These are phyloP conservation scores for Aspergillus aculeatinus DNA, from an alignment of 2,329 filamentous ascomycete species.

Conservation along the genomic window DNA sequence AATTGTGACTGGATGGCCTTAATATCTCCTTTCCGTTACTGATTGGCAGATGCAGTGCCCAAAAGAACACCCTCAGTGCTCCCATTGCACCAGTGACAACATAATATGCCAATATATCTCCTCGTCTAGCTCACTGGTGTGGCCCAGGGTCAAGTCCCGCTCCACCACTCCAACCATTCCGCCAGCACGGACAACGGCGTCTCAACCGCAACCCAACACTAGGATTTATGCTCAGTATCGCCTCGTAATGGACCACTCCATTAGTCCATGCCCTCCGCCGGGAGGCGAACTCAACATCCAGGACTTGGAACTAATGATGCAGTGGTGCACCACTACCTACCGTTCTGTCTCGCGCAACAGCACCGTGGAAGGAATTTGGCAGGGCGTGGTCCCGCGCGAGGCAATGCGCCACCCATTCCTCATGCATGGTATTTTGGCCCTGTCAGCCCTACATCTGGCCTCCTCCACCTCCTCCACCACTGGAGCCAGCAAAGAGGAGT, in stretches of 20 bases:
- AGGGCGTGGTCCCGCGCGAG: slow-evolving; percentile 31
- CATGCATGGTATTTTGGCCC: slow-evolving; percentile 36
- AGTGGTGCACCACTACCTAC: slow-evolving; percentile 37
- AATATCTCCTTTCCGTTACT: slow-evolving; percentile 6
- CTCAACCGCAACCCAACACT: slow-evolving; percentile 11
- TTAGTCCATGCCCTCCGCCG: neutral
- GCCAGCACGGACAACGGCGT: slow-evolving; percentile 6
- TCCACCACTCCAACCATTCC: slow-evolving; percentile 12
- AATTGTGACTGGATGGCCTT: neutral
- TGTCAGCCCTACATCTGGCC: slow-evolving; percentile 36
- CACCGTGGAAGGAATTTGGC: slow-evolving; percentile 31
- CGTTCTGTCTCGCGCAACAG: slow-evolving; percentile 29
- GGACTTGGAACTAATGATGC: slow-evolving; percentile 37
- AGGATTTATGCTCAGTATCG: slow-evolving; percentile 8
- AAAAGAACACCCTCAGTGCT: slow-evolving; percentile 18
- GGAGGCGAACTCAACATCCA: slow-evolving; percentile 22
- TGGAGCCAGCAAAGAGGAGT: slow-evolving; percentile 20
- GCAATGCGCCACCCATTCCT: slow-evolving; percentile 31
- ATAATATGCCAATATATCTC: slow-evolving; percentile 17
- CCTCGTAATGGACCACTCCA: slow-evolving; percentile 11
- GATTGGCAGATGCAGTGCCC: slow-evolving; percentile 17
- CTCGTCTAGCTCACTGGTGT: slow-evolving; percentile 13
- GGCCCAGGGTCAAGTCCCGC: slow-evolving; percentile 14
- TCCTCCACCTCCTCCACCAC: slow-evolving; percentile 18
- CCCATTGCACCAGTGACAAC: slow-evolving; percentile 17